Base-by-base conservation (phyloP, 2,329 filamentous ascomycete species). In the Colletotrichum sp. region DNA sequence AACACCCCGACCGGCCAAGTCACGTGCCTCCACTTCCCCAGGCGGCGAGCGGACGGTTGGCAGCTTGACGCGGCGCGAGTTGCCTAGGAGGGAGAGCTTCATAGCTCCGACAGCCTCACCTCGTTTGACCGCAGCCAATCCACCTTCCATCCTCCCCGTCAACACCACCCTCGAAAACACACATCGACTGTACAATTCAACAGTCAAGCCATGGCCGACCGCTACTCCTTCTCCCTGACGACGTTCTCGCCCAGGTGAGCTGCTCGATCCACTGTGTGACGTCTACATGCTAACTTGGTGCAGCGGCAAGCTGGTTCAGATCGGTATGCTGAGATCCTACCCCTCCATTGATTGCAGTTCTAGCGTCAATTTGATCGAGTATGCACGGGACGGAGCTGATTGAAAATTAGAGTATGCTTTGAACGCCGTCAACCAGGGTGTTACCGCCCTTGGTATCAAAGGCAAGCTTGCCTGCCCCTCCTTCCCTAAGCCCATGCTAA, bases 221-320 rank as follows among this genome's bases (percentile, higher is more conserved):
- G 97, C 90, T 99, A 99, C 88, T 98, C 96, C 72, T 99, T 99
- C 93, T 99, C 97, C 76, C 92, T 99, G 85, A 99, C 97, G 79
- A 99, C 97, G 79, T 99, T 99, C 93, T 99, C 97, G 84, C 97
- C 97, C 86, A 99, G 96, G 97, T 98, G 93, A 87, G 92, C 84
- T 84, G 77, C 77, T 79, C 75, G 75, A 26, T 72, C 28, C 68
- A 39, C 49, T 73, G 21, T 57, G 68, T 77, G 76, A 78, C 71
- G 78, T 77, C 68, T 60, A 24, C 65, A 32, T 68, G 66, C 77
- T 79, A 65, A 77, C 75, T 16, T 55, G 39, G 44, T 77, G 81
- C 81, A 99, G 97, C 87, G 97, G 97, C 86, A 99, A 99, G 91
- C 94, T 99, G 89, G 96, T 99, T 80, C 97, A 99, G 89, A 99